Evolutionary conservation across 768 basidiomycete genomes (phyloP), one percentile per base, ranked within the genome.

Genomic region (Mycena crocata): DNA sequence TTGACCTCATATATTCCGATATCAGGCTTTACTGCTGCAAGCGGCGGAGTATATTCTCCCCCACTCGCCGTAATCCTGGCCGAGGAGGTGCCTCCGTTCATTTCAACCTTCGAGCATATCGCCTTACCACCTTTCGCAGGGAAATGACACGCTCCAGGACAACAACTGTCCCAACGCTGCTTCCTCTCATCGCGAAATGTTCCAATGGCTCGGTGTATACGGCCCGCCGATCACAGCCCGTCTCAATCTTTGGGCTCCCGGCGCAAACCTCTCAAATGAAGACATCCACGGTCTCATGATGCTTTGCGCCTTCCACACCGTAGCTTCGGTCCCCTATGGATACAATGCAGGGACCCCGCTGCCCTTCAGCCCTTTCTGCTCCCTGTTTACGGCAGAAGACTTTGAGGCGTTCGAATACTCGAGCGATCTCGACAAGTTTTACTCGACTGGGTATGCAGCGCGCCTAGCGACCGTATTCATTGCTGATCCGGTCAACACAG

Each of bases 291-390:
- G 80, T 59, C 80, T 96, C 24, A 87, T 93, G 76, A 85, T 88
- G 9, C 80, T 96, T 46, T 96, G 95, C 73, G 84, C 93, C 1
- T 94, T 96, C 72, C 92, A 94, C 71, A 91, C 86, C 21, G 82
- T 88, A 58, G 86, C 82, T 17, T 61, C 58, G 2, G 57, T 69
- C 12, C 57, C 62, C 1, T 59, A 61, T 10, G 63, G 50, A 0
- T 65, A 64, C n/a, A 30, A 13, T 5, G 37, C 81, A 76, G 51
- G 82, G 82, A 57, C 71, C 69, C 32, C 69, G 7, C 48, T 69
- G 5, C 58, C 58, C 14, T 65, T 78, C 58, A 92, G 91, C 66
- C 86, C 85, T 0, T 95, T 93, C 77, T 97, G 95, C 75, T 75
- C 76, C 10, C 72, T 96, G 19, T 96, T 96, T 75, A 81, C 81